Percentiles rank a stretch among this genome's conserved stretches.
These are phyloP conservation scores for Gastrolobium bilobum DNA, from an alignment of 306 rosid species.

Conservation along the genomic window DNA sequence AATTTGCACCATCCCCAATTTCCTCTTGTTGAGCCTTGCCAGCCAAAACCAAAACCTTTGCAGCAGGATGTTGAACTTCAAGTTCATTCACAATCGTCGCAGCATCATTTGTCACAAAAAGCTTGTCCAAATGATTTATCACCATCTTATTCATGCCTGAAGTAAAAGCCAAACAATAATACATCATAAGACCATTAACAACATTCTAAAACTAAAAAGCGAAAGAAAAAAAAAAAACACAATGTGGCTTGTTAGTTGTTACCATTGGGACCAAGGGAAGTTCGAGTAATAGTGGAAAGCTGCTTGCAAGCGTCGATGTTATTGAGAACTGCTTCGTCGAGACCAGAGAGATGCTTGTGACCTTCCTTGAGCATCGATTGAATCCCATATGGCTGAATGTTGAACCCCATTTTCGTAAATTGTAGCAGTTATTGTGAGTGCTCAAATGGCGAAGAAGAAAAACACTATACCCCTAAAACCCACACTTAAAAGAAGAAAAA, in stretches of 20 bases:
- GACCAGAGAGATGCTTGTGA: constrained; percentile 66
- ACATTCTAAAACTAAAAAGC: constrained; percentile 13
- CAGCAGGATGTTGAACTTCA: constrained; percentile 98
- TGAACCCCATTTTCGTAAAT: neutral
- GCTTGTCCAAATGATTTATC: constrained; percentile 95
- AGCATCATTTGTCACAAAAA: constrained; percentile 91
- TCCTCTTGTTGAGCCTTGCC: constrained; percentile 94
- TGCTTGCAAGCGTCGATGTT: constrained; percentile 98
- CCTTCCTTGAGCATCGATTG: constrained; percentile 41
- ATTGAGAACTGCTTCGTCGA: constrained; percentile 92
- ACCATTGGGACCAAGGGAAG: constrained; percentile 98
- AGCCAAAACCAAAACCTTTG: constrained; percentile 94
- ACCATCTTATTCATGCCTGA: constrained; percentile 98
- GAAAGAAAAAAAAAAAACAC: neutral
- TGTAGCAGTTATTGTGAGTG: too few relatives aligned
- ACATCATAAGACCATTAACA: neutral
- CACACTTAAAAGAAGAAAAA: too few relatives aligned
- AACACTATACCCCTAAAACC: too few relatives aligned
- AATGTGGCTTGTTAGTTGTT: neutral
- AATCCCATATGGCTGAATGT: constrained; percentile 8
- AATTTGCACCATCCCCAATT: constrained; percentile 96
- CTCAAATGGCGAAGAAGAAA: too few relatives aligned
- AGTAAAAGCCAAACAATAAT: neutral
- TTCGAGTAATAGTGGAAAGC: constrained; percentile 88
- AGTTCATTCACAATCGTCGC: constrained; percentile 90